phyloP scores from a whole-genome alignment of 2,329 filamentous ascomycete species.

The Lecanicillium sp. region DNA sequence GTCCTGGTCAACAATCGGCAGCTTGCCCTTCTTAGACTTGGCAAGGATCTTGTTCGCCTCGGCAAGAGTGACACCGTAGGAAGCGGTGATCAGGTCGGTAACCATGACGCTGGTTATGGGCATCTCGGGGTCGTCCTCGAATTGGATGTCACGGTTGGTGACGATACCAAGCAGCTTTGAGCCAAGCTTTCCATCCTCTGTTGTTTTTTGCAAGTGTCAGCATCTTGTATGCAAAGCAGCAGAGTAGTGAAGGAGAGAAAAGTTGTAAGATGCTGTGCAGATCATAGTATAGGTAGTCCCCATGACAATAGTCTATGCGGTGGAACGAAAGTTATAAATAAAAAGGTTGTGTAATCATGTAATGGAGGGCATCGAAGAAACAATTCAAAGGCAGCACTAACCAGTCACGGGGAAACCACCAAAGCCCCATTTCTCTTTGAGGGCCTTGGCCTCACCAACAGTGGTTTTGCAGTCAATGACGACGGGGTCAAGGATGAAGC shows the following conservation, averaged over 20 bases:
- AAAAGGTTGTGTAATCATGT: constrained; percentile 73
- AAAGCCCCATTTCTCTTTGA: constrained; percentile 98
- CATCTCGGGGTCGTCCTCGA: constrained; percentile 67
- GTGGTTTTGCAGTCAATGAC: constrained; percentile 84
- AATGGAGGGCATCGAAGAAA: constrained; percentile 8
- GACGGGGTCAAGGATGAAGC: constrained; percentile 93
- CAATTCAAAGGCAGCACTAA: constrained; percentile 43
- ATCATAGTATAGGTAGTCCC: constrained; percentile 48
- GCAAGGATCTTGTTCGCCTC: constrained; percentile 92
- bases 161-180: constrained; percentile 97
- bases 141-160: constrained; percentile 96
- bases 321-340: constrained; percentile 99
- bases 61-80: constrained; percentile 68
- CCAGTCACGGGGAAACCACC: constrained; percentile 98
- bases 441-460: constrained; percentile 78
- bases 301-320: constrained; percentile 87
- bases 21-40: constrained; percentile 96
- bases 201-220: constrained; percentile 11
- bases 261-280: constrained; percentile 5
- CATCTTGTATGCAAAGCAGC: constrained; percentile 19
- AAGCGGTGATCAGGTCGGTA: constrained; percentile 84
- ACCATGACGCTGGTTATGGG: constrained; percentile 90
- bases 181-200: constrained; percentile 85
- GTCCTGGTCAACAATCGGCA: constrained; percentile 78
- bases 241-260: constrained; percentile 20